phyloP scores from a whole-genome alignment of 352 stramenopile species.

The Plasmopara muralis region DNA sequence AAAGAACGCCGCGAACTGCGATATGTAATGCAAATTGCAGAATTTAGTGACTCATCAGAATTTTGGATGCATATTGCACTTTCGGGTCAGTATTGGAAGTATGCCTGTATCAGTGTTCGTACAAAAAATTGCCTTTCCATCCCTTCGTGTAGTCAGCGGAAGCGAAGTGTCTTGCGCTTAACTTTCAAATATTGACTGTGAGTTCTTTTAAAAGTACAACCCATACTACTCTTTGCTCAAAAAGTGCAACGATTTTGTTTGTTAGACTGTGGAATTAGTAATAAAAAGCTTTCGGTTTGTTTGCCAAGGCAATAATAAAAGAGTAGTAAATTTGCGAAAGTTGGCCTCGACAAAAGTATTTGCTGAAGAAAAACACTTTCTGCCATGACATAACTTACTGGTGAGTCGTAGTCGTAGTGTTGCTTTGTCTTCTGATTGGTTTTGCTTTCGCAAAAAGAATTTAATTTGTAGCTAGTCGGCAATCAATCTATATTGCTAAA shows the following conservation, averaged over 20 bases:
- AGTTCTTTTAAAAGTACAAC: neutral
- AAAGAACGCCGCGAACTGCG: slow-evolving; percentile 88
- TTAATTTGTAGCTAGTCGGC: too few species aligned
- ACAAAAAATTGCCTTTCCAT: slow-evolving; percentile 17
- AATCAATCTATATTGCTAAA: too few species aligned
- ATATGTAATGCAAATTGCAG: slow-evolving; percentile 88
- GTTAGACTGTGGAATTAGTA: neutral
- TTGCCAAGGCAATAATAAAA: too few species aligned
- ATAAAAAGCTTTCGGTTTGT: too few species aligned
- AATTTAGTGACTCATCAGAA: slow-evolving; percentile 86
- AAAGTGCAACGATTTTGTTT: neutral
- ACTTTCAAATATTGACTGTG: neutral
- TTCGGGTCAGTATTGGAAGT: slow-evolving; percentile 66
- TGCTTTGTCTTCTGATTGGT: too few species aligned
- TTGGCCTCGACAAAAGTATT: too few species aligned
- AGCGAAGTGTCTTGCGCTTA: slow-evolving; percentile 3
- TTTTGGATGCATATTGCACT: slow-evolving; percentile 88
- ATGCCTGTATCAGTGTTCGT: slow-evolving; percentile 54
- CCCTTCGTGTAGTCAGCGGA: slow-evolving; percentile 18
- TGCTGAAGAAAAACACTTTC: too few species aligned
- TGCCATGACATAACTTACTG: too few species aligned
- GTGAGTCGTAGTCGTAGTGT: too few species aligned
- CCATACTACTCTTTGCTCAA: neutral
- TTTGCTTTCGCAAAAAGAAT: too few species aligned
- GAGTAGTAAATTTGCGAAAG: too few species aligned